Conservation (phyloP, 768 basidiomycete species). For the Inosperma sp. region DNA sequence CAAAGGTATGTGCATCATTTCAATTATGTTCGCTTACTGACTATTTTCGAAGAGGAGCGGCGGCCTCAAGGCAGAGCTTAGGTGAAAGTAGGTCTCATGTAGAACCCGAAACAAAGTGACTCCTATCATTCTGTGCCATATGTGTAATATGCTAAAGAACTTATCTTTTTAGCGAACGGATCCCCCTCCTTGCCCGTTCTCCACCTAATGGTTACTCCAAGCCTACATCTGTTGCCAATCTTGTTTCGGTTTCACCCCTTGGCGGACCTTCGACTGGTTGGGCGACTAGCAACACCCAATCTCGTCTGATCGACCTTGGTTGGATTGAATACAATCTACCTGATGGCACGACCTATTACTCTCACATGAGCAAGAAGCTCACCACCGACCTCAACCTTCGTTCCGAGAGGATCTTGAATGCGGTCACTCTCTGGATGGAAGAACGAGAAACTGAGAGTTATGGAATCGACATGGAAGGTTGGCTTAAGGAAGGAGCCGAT, state of each 20-base stretch:
- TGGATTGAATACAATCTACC: constrained; percentile 79
- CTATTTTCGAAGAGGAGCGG: background rate
- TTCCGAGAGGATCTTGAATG: constrained; percentile 43
- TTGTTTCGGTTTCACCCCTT: background rate
- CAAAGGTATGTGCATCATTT: constrained; percentile 18
- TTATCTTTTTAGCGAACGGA: constrained; percentile 24
- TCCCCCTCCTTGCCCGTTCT: constrained; percentile 18
- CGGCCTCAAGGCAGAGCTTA: background rate
- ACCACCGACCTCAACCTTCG: constrained; percentile 73
- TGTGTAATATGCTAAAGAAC: no score
- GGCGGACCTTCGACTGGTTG: constrained; percentile 13
- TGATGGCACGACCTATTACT: constrained; percentile 65
- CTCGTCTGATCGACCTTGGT: constrained; percentile 51
- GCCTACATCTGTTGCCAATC: background rate
- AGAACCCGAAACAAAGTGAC: constrained; percentile 28
- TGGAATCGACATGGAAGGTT: constrained; percentile 49
- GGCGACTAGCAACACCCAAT: constrained; percentile 21
- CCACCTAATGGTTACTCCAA: constrained; percentile 16
- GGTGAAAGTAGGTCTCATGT: background rate
- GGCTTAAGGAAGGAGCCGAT: constrained; percentile 46
- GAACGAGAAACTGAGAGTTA: constrained; percentile 23
- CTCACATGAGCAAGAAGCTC: constrained; percentile 54
- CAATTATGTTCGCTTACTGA: background rate
- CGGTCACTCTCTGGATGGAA: constrained; percentile 47
- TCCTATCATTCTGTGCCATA: no score